phyloP scores from a whole-genome alignment of 768 basidiomycete species.

The Pleurotus tuber-regium region DNA sequence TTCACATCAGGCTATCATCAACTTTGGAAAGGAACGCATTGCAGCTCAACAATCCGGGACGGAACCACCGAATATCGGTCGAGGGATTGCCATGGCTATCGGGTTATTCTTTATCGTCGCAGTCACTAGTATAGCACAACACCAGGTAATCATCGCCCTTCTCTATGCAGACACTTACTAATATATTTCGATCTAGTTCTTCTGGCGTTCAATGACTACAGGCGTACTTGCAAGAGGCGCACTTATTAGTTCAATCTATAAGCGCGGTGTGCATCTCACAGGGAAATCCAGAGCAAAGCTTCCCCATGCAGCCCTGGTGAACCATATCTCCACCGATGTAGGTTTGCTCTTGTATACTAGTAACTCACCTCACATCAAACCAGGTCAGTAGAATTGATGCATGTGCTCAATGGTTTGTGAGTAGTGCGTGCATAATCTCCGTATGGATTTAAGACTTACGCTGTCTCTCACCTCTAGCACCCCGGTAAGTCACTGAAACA shows the following conservation, averaged over 20 bases:
- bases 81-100: conserved; percentile 58
- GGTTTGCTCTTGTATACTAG: conserved; percentile 18
- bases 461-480: conserved; percentile 27
- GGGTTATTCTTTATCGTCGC: conserved; percentile 52
- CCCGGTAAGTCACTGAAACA: conserved; percentile 28
- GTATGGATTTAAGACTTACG: neutral
- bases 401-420: conserved; percentile 72
- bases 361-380: conserved; percentile 1
- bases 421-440: conserved; percentile 22
- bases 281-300: conserved; percentile 63
- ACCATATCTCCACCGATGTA: conserved; percentile 67
- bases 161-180: too few species aligned
- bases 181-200: too few species aligned
- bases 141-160: conserved; percentile 44
- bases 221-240: conserved; percentile 66
- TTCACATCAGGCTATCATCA: conserved; percentile 52
- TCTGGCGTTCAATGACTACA: conserved; percentile 66
- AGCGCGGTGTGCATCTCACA: conserved; percentile 62
- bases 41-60: conserved; percentile 34
- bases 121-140: conserved; percentile 52
- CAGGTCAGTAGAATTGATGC: conserved; percentile 56
- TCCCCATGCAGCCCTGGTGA: conserved; percentile 58
- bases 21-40: conserved; percentile 50
- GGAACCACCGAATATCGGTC: conserved; percentile 39
- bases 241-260: conserved; percentile 69